Base-by-base conservation (phyloP, 2,329 filamentous ascomycete species). In the Epichloe aotearoae region DNA sequence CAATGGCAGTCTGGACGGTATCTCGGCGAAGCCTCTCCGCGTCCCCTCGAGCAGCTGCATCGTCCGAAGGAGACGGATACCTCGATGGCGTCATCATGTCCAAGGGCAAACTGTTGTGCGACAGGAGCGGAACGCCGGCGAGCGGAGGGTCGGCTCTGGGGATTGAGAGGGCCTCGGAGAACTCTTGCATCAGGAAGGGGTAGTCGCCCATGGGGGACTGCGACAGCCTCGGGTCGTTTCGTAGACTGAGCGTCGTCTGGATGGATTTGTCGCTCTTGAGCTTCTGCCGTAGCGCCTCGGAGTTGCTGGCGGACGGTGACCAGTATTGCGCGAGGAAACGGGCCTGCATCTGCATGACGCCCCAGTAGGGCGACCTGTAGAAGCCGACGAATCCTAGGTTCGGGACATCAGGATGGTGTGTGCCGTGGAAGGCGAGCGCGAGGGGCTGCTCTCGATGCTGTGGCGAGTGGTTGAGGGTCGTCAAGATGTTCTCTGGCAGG, bases 201-300 rank as follows among this genome's bases (percentile, higher is more conserved):
- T 90, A 91, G 64, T 94, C 88, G 10, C 82, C 83, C 83, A 91
- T 90, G 38, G 86, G 88, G 57, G 89, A 93, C 58, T 93, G 88
- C 54, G 64, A 84, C 57, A 67, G 66, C 5, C 70, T 74, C 10
- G 66, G 72, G 57, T 76, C 74, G 20, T 59, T 59, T 12, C 83
- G 74, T 34, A 86, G 69, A 3, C 64, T 58, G 0, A 79, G 59
- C 0, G 76, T 74, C 20, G 70, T 66, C 30, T 68, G 61, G 7
- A 76, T 67, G 0, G 70, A 73, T 17, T 64, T 62, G 50, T 78
- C 75, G 0, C 64, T 57, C 4, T 60, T 55, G 11, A 80, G 62
- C 3, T 76, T 74, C 1, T 62, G 56, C 8, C 59, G 50, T 4
- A 79, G 59, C 0, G 58, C 52, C 3, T 59, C 54, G 3, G 57